phyloP scores from a whole-genome alignment of 192 early-diverging fungal species.

The Entophlyctis helioformis region DNA sequence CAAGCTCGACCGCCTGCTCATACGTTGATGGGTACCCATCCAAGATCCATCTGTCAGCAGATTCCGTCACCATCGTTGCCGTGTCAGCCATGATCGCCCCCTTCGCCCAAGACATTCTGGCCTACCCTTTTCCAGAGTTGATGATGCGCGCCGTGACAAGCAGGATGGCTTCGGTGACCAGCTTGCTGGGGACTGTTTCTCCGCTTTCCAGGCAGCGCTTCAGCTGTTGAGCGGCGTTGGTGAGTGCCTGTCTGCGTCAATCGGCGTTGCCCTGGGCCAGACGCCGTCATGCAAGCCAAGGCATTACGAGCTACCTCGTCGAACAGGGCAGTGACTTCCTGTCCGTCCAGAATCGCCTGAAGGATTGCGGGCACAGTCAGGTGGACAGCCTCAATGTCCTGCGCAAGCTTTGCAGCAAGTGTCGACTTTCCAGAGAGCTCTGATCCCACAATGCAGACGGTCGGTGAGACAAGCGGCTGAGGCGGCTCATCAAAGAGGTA shows the following conservation, averaged over 20 bases:
- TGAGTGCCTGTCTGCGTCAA: too few species aligned
- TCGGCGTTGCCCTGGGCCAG: too few species aligned
- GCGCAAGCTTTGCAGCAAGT: constrained; percentile 12
- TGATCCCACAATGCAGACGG: constrained; percentile 24
- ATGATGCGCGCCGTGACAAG: constrained; percentile 24
- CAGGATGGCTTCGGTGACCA: constrained; percentile 21
- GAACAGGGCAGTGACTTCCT: constrained; percentile 15
- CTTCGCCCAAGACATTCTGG: neutral
- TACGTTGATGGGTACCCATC: constrained; percentile 39
- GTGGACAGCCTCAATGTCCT: constrained; percentile 22
- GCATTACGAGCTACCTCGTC: constrained; percentile 11
- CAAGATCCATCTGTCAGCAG: constrained; percentile 30
- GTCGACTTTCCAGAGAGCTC: constrained; percentile 34
- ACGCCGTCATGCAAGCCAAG: too few species aligned
- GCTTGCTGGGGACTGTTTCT: constrained; percentile 13
- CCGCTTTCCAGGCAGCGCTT: constrained; percentile 17
- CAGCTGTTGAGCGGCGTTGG: too few species aligned
- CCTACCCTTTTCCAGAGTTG: constrained; percentile 24
- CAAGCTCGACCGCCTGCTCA: constrained; percentile 24
- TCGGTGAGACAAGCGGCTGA: constrained; percentile 22
- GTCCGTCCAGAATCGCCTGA: constrained; percentile 22
- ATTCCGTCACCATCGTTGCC: too few species aligned
- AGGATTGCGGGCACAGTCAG: constrained; percentile 22
- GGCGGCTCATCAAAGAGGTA: constrained; percentile 18
- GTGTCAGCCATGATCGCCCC: too few species aligned